Base-by-base conservation (phyloP, 331 rosid genomes). In the Ulmus americana region DNA sequence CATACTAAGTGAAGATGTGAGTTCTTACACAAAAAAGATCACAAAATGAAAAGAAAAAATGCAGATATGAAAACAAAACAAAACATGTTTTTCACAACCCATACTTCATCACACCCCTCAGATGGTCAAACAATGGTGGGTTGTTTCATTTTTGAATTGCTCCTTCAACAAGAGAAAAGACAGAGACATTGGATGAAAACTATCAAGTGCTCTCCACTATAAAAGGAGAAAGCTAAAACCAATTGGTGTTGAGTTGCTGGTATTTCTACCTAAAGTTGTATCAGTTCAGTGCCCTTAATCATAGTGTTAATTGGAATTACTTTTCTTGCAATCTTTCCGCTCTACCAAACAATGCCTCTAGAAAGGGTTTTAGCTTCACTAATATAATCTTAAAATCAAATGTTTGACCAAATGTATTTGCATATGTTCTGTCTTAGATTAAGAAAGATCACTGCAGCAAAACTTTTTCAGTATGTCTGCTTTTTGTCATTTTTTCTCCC, bases 161-260 rank as follows among this genome's bases (percentile, higher is more conserved):
- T 42, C 2, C 52, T 42, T 61, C 12, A 43, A 61, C 65, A 61
- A 61, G 65, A 43, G 45, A 46, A 61, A 61, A 61, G 48, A 35
- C 11, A 10, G 16, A 14, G 65, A 61, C 65, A 42, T 7, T 61
- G 41, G 51, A 61, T 61, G 35, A 43, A 18, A 22, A 28, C 43
- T 55, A 55, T 28, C 61, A 55, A 38, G 61, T 44, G 39, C 51
- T 44, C 18, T 28, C 52, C 41, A 61, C 65, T 59, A 48, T 14
- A 3, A 6, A 20, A 61, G 22, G 51, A 61, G 40, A 61, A 42
- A 61, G 65, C 65, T 44, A 16, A 14, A 61, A 43, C 52, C 65
- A 1, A 9, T 18, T 44, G 20, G 65, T 61, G 51, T 61, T 41
- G 45, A 61, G 65, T 38, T 42, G 8, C 11, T 60, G n/a, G 15